Base-by-base conservation (phyloP, 2,329 filamentous ascomycete species). In the Ceratocystiopsis brevicomis region DNA sequence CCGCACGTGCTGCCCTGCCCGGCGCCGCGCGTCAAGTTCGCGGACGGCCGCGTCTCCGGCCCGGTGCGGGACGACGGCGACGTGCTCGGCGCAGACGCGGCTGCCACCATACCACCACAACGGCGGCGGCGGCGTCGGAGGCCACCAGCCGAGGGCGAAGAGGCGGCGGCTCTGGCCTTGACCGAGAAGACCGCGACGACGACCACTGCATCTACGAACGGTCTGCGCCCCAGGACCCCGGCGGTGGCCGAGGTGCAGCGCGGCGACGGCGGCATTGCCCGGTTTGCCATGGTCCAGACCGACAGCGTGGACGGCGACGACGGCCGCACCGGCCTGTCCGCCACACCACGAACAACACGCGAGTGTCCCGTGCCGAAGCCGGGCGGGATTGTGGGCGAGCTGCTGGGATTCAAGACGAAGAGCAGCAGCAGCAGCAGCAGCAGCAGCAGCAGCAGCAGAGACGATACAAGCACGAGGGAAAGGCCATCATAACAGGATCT, bases 331-430 rank as follows among this genome's bases (percentile, higher is more conserved):
- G 25, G 25, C 5, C 25, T 8, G 5, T 30, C 25, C 5, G 25
- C 25, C 25, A 11, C 10, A 9, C 25, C 25, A 30, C 25, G 25
- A 11, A 4, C 25, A 30, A 40, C 35, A 6, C 71, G 84, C 53
- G 84, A 92, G 57, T 98, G 90, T 56, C 90, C 90, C 0, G 77
- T 98, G 13, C 90, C 90, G 6, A 95, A 95, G 61, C 88, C 90
- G 0, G 69, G 76, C 32, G 87, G 86, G 54, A 48, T 69, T 55
- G 43, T 66, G 51, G 49, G 66, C 56, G 42, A 71, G 59, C 53
- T 69, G 59, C 38, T 66, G 48, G 84, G 83, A 0, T 81, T 88
- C 56, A 70, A 68, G 51, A 30, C 25, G 25, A 30, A 11, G 6
- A 30, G 25, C 25, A 30, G 25, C 25, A 30, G 5, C 25, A 21